phyloP scores from a whole-genome alignment of 257 asterid species.

The Salvia splendens region DNA sequence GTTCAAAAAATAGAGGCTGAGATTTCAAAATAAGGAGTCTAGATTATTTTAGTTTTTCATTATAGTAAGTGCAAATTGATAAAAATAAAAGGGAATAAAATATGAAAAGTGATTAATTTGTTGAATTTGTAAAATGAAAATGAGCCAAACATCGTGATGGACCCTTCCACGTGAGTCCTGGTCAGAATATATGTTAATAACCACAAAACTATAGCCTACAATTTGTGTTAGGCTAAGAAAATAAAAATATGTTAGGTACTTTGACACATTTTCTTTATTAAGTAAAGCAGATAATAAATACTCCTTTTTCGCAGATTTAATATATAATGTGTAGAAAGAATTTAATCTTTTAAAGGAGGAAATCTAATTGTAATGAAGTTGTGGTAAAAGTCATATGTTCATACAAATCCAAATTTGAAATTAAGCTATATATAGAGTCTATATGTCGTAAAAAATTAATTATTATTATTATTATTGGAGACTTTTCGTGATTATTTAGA shows the following conservation, averaged over 20 bases:
- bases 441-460: too few species aligned
- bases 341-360: not conserved
- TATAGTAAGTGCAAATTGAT: too few species aligned
- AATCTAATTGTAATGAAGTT: not conserved
- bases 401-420: not conserved
- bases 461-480: not conserved
- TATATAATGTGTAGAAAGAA: not conserved
- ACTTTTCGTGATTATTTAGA: too few species aligned
- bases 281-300: not conserved
- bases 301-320: too few species aligned
- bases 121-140: not conserved
- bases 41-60: too few species aligned
- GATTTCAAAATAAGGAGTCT: too few species aligned
- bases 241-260: not conserved
- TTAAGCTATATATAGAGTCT: too few species aligned
- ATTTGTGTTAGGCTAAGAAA: not conserved
- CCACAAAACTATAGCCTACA: not conserved
- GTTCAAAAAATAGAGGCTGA: too few species aligned
- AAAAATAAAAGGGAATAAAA: not conserved
- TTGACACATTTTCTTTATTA: not conserved
- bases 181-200: conserved; percentile 5
- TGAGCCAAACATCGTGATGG: conserved; percentile 30
- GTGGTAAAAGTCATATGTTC: not conserved
- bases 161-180: not conserved
- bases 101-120: not conserved